phyloP scores from a whole-genome alignment of 495 filamentous ascomycete genomes.

The Talaromyces liani region DNA sequence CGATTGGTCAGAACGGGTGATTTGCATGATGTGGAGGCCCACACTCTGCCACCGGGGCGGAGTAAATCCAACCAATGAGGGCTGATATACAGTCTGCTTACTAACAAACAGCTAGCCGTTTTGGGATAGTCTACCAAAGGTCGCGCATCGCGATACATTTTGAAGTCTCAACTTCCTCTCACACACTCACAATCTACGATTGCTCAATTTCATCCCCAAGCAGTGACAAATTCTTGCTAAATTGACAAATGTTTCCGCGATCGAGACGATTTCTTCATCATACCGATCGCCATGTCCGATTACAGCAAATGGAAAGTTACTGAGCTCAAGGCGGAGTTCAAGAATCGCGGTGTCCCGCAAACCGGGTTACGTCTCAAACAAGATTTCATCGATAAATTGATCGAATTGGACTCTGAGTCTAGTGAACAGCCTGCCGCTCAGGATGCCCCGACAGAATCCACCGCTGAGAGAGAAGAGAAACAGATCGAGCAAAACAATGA shows the following conservation, averaged over 20 bases:
- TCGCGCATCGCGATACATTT: background rate
- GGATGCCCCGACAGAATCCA: slow-evolving; percentile 10
- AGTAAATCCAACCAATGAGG: background rate
- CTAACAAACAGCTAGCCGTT: background rate
- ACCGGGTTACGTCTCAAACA: slow-evolving; percentile 45
- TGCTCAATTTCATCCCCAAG: background rate
- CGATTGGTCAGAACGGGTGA: background rate
- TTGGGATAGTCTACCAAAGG: background rate
- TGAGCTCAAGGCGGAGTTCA: slow-evolving; percentile 47
- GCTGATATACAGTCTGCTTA: background rate
- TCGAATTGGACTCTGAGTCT: slow-evolving; percentile 32
- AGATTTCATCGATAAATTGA: slow-evolving; percentile 38
- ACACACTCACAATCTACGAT: background rate
- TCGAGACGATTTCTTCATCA: background rate
- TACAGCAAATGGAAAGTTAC: slow-evolving; percentile 46
- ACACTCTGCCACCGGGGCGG: background rate
- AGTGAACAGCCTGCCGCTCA: slow-evolving; percentile 11
- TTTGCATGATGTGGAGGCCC: background rate
- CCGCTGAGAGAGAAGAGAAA: slow-evolving; percentile 10
- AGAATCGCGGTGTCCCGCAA: slow-evolving; percentile 42
- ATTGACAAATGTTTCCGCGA: background rate
- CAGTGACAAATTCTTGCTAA: background rate
- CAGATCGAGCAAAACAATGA: background rate
- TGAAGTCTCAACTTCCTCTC: background rate
- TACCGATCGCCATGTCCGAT: slow-evolving; percentile 30